Percentiles rank a stretch among this genome's conserved stretches.
These are phyloP conservation scores for Aegilops speltoides DNA, from an alignment of 176 grass and related monocot species.

Conservation along the genomic window DNA sequence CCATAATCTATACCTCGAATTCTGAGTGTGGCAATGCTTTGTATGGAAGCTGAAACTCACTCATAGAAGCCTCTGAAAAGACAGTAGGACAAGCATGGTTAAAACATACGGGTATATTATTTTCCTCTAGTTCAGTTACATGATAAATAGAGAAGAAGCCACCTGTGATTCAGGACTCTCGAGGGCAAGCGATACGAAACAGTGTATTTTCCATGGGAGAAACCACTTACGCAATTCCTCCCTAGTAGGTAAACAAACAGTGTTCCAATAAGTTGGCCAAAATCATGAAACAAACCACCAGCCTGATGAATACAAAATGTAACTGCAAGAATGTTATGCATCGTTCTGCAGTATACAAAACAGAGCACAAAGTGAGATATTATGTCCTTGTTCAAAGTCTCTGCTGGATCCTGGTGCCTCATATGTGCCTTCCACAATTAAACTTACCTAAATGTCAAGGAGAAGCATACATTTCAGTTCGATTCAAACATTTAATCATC, in stretches of 20 bases:
- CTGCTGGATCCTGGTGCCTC: conserved; percentile 83
- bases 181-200: conserved; percentile 78
- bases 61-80: conserved; percentile 70
- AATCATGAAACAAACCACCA: not conserved
- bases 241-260: conserved; percentile 23
- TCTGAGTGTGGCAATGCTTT: conserved; percentile 78
- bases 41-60: conserved; percentile 85
- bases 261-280: conserved; percentile 8
- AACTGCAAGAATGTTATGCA: conserved; percentile 22
- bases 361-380: conserved; percentile 95
- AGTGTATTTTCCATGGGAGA: conserved; percentile 89
- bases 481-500: not conserved
- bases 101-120: conserved; percentile 1
- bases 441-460: conserved; percentile 45
- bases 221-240: conserved; percentile 97
- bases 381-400: conserved; percentile 88
- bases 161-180: conserved; percentile 90
- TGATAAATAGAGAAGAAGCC: conserved; percentile 18
- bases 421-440: conserved; percentile 79
- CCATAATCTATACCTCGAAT: conserved; percentile 67
- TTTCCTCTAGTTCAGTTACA: not conserved
- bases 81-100: conserved; percentile 13
- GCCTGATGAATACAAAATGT: not conserved
- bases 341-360: conserved; percentile 98
- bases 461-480: conserved; percentile 5